Conservation (phyloP, 2,329 filamentous ascomycete genomes). For the Colletotrichum plurivorum region DNA sequence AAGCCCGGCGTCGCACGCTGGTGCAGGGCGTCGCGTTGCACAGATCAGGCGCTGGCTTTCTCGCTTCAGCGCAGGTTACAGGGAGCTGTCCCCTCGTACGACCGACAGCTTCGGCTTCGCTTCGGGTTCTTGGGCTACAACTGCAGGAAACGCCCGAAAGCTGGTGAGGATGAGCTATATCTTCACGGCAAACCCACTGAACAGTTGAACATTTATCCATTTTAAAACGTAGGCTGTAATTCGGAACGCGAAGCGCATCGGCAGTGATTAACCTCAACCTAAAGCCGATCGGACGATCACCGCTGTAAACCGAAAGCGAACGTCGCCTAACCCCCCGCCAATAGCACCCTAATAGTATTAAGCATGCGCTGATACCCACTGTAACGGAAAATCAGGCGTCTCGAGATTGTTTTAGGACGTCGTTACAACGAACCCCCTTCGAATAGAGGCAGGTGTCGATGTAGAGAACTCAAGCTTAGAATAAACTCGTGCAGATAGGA, state of each 20-base stretch:
- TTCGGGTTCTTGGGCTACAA: neutral
- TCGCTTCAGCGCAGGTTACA: neutral
- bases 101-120: too few species aligned
- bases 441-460: neutral
- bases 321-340: neutral
- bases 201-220: too few species aligned
- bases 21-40: neutral
- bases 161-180: too few species aligned
- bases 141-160: neutral
- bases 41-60: neutral
- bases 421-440: neutral
- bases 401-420: constrained; percentile 17
- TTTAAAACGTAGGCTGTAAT: neutral
- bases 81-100: neutral
- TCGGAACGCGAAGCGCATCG: neutral
- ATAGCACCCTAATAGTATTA: constrained; percentile 4
- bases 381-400: constrained; percentile 12
- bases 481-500: neutral
- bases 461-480: neutral
- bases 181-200: too few species aligned
- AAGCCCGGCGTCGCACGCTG: neutral
- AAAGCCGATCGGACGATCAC: neutral
- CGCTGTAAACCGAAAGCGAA: constrained; percentile 2
- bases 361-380: constrained; percentile 6
- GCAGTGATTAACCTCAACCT: neutral